Evolutionary conservation across 192 early-diverging fungal genomes (phyloP), one percentile per base, ranked within the genome.

Genomic region (Backusella mclennaniae): DNA sequence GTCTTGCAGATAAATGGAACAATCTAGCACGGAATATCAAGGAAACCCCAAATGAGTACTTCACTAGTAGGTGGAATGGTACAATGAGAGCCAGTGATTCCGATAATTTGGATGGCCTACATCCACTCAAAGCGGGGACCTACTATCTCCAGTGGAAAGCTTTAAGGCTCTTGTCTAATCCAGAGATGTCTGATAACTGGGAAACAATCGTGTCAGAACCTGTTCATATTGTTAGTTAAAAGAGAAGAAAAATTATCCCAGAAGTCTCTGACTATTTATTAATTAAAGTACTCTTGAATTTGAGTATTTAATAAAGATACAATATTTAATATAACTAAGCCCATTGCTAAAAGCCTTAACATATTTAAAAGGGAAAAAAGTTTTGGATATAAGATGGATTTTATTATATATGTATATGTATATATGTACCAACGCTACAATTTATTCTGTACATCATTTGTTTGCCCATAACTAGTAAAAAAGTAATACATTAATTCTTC

Each of bases 161-260:
- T 29, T 69, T 83, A 1, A 79, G 75, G 44, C 35, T 80, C 12
- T 23, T 83, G 21, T 73, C 74, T 21, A 69, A 83, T 71, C 78
- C 78, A 3, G 17, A 73, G 8, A n/a, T 35, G 9, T 19, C 33
- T 23, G 63, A 46, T 39, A 72, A 56, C 39, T 78, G 77, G 77
- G 44, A 73, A 53, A 74, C 66, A 6, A 7, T n/a, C 11, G 8
- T 72, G 1, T 78, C 77, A 19, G n/a, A 26, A 6, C 77, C 72
- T 19, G 8, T 74, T 19, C 36, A 36, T 41, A 74, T 41, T 31
- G 26, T 36, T 21, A 23, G 59, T 3, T 56, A 33, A 71, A 26
- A 23, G 38, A 39, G 11, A 39, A 39, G 3, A 39, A 39, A 11
- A 39, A 39, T 11, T 7, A 12, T 11, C 9, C 38, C 38, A 70